Base-by-base conservation (phyloP, 768 basidiomycete species). In the Tricholoma hemisulphureum region DNA sequence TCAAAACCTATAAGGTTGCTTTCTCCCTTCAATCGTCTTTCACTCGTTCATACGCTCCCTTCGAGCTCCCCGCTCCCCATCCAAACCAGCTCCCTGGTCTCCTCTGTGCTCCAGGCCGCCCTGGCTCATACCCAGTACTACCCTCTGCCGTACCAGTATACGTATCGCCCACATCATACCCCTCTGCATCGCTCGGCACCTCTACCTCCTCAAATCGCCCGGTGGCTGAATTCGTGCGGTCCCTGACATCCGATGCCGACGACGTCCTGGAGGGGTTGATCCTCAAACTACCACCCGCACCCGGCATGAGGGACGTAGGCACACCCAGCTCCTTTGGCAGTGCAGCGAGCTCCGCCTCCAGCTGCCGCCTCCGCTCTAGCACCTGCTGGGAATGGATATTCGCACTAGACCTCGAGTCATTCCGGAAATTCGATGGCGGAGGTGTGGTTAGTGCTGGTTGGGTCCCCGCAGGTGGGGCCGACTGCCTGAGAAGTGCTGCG, bases 161-260 rank as follows among this genome's bases (percentile, higher is more conserved):
- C 60, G 58, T 24, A 70, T 70, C 70, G 31, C 74, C 69, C 64
- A 73, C 74, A 54, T 84, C 82, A 55, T 88, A 82, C 6, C 83
- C 86, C 59, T 91, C 89, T 13, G 77, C 79, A 61, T 91, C 88
- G 56, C 85, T 86, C 39, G 83, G 83, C n/a, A 86, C 83, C 58
- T 86, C 84, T 2, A 85, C 80, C 72, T 91, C 87, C 62, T 90
- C 89, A 60, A 87, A 87, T 58, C 73, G 74, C 24, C 78, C 78
- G 49, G 75, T 55, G 55, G 55, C 67, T 16, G 66, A 76, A 14
- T 73, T 74, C 10, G 75, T 71, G 45, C 84, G 77, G 64, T 79
- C 80, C 37, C 83, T 76, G 6, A 67, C 59, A 61, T 77, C 77
- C 6, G 77, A 74, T 49, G 72, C 67, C 14, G 81, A 82, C 43